These are phyloP conservation scores for Phytophthora citrophthora DNA, from an alignment of 352 stramenopile genomes.

Conservation along the genomic window DNA sequence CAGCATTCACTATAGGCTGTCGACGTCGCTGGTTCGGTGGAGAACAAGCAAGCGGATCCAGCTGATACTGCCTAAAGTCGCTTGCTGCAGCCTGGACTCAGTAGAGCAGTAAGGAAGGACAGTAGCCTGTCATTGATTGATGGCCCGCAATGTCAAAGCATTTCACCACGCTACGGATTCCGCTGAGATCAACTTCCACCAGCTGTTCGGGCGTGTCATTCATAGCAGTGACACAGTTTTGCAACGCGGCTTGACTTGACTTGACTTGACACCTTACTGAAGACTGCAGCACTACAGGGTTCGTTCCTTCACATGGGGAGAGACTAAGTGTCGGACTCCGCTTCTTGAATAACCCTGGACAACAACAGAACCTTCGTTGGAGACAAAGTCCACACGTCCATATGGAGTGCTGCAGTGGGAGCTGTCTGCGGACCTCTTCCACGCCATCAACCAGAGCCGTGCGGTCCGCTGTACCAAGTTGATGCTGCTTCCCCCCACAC, in stretches of 20 bases:
- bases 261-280: background rate
- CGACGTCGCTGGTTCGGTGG: background rate
- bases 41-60: background rate
- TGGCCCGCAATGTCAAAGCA: background rate
- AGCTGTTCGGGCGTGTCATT: background rate
- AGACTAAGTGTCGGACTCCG: too few species aligned
- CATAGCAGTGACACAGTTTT: background rate
- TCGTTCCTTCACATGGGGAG: too few species aligned
- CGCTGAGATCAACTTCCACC: background rate
- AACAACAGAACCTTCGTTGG: background rate
- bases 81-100: too few species aligned
- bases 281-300: background rate
- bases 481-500: too few species aligned
- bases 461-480: background rate
- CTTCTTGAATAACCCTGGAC: background rate
- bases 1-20: too few species aligned
- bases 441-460: constrained; percentile 18
- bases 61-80: too few species aligned
- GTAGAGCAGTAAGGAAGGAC: constrained; percentile 13
- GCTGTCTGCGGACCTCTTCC: constrained; percentile 8
- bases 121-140: constrained; percentile 4
- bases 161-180: background rate
- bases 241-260: too few species aligned
- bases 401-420: constrained; percentile 17
- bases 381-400: background rate